Evolutionary conservation across 495 filamentous ascomycete species (phyloP).

Genomic region (Apiosordaria backusii): DNA sequence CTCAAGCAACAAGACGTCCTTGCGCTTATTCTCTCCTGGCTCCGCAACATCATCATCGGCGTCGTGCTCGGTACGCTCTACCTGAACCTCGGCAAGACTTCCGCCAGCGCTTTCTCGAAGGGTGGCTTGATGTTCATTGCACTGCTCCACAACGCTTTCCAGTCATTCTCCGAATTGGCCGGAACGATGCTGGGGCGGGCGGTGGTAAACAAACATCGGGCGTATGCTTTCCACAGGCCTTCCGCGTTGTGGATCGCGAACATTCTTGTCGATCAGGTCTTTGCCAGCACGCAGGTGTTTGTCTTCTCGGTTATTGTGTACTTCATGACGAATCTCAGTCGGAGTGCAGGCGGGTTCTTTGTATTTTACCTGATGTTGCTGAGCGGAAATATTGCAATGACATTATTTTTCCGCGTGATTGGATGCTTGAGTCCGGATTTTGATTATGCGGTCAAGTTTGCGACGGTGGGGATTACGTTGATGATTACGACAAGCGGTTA

Average conservation of each 20-base stretch:
- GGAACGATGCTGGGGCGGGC: conserved; percentile 68
- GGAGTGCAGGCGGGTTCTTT: conserved; percentile 71
- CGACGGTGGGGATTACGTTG: conserved; percentile 68
- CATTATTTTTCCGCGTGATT: conserved; percentile 73
- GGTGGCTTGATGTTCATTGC: conserved; percentile 74
- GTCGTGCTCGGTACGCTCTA: conserved; percentile 77
- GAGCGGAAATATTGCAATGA: conserved; percentile 70
- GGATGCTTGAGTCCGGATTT: conserved; percentile 79
- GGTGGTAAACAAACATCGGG: conserved; percentile 74
- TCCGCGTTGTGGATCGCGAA: conserved; percentile 78
- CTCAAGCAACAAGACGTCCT: conserved; percentile 85
- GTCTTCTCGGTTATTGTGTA: conserved; percentile 75
- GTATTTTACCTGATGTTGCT: conserved; percentile 70
- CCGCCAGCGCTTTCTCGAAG: conserved; percentile 69
- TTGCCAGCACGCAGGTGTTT: conserved; percentile 62
- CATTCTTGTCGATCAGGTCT: conserved; percentile 72
- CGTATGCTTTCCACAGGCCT: conserved; percentile 74
- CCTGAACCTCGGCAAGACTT: conserved; percentile 62
- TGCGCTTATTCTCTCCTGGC: conserved; percentile 68
- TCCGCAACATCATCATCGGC: conserved; percentile 70
- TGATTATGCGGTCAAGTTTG: conserved; percentile 81
- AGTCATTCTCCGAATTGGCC: conserved; percentile 70
- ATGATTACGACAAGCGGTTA: conserved; percentile 79
- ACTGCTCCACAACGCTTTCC: conserved; percentile 76
- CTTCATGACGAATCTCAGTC: conserved; percentile 68